Percentiles rank a stretch among this genome's conserved stretches.
phyloP scores from a whole-genome alignment of 768 basidiomycete species.

The Lentinus brumalis region DNA sequence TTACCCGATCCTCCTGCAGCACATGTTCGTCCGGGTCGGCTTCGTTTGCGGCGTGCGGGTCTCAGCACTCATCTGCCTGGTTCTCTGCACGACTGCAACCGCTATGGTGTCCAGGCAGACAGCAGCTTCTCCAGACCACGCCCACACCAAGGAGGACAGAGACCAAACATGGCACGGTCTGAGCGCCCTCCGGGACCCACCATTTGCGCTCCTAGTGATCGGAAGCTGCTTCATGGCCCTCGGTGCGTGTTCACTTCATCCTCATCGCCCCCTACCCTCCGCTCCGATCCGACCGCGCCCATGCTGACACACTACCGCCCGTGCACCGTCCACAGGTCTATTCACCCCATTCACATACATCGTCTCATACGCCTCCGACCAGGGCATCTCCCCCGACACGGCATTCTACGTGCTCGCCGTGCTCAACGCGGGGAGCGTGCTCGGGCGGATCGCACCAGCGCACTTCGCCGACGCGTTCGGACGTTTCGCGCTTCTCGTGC shows the following conservation, averaged over 20 bases:
- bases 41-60: conserved; percentile 67
- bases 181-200: conserved; percentile 32
- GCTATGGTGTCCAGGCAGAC: conserved; percentile 47
- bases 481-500: conserved; percentile 65
- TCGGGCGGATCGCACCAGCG: conserved; percentile 66
- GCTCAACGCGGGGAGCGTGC: conserved; percentile 66
- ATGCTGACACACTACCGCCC: neutral
- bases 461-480: conserved; percentile 66
- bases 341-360: conserved; percentile 76
- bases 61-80: conserved; percentile 51
- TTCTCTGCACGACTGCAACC: conserved; percentile 50
- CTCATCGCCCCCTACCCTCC: neutral
- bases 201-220: conserved; percentile 52
- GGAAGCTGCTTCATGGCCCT: conserved; percentile 65
- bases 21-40: conserved; percentile 54
- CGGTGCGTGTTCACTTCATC: conserved; percentile 38
- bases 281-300: neutral
- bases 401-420: conserved; percentile 61
- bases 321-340: conserved; percentile 44
- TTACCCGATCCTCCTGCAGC: conserved; percentile 65
- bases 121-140: neutral
- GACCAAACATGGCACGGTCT: conserved; percentile 26
- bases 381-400: conserved; percentile 36
- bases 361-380: conserved; percentile 53
- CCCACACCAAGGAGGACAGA: conserved; percentile 17